Conservation (phyloP, 768 basidiomycete genomes). For the Naganishia randhawae region DNA sequence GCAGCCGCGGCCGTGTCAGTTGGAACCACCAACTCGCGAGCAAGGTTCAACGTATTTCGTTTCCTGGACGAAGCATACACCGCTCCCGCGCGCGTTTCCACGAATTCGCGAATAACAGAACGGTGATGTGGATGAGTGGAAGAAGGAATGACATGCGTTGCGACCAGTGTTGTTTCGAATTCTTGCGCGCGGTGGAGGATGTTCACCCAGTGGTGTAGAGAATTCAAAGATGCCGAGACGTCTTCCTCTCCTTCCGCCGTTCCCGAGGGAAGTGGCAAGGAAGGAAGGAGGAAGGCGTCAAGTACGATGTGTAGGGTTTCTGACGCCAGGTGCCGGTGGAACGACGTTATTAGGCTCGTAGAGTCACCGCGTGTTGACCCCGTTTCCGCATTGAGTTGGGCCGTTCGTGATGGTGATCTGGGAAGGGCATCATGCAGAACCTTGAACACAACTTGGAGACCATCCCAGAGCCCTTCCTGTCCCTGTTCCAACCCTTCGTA, state of each 20-base stretch:
- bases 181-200: not conserved
- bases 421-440: not conserved
- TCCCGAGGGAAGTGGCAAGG: not conserved
- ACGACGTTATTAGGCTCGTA: not conserved
- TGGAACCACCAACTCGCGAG: conserved; percentile 6
- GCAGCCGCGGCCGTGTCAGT: not conserved
- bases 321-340: conserved; percentile 4
- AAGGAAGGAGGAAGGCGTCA: not conserved
- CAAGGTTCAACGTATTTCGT: not conserved
- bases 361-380: not conserved
- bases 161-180: not conserved
- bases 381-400: not conserved
- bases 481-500: not conserved
- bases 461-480: not conserved
- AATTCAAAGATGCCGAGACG: too few species aligned
- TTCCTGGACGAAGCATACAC: conserved; percentile 13
- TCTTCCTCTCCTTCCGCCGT: not conserved
- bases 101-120: not conserved
- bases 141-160: not conserved
- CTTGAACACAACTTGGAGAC: not conserved
- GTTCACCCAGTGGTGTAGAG: not conserved
- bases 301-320: conserved; percentile 4
- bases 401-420: not conserved
- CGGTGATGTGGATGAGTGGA: not conserved
- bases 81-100: conserved; percentile 13